These are phyloP conservation scores for Pisolithus microcarpus DNA, from an alignment of 768 basidiomycete species.

Conservation along the genomic window DNA sequence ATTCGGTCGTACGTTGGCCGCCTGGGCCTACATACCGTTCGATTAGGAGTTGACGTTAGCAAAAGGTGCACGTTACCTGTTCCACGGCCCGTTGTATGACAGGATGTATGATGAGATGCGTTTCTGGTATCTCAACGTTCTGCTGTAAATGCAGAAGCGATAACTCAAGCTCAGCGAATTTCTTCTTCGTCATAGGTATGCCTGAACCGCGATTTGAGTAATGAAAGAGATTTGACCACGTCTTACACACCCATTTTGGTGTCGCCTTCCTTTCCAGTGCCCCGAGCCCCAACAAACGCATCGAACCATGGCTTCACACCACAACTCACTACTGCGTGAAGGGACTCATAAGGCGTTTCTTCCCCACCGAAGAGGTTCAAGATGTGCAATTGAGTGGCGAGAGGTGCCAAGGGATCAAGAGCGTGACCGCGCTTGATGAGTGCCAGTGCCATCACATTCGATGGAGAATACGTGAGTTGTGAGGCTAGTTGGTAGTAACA, in stretches of 20 bases:
- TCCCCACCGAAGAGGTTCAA: conserved; percentile 87
- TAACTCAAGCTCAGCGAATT: conserved; percentile 95
- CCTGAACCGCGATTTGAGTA: conserved; percentile 31
- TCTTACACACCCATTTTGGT: conserved; percentile 64
- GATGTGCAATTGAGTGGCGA: conserved; percentile 84
- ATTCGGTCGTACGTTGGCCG: conserved; percentile 54
- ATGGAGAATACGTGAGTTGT: conserved; percentile 71
- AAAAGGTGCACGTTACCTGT: conserved; percentile 32
- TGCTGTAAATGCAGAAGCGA: conserved; percentile 93
- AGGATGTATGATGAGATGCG: conserved; percentile 87
- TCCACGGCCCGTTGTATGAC: conserved; percentile 84
- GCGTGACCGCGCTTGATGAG: conserved; percentile 88
- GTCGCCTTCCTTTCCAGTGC: conserved; percentile 68
- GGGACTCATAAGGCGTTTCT: conserved; percentile 88
- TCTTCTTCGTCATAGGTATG: conserved; percentile 98
- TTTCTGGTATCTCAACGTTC: conserved; percentile 98
- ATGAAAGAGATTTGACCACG: conserved; percentile 3
- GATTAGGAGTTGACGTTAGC: conserved; percentile 27
- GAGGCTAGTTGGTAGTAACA: conserved; percentile 64
- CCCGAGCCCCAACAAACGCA: conserved; percentile 85
- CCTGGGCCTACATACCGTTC: conserved; percentile 33
- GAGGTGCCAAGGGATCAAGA: conserved; percentile 72
- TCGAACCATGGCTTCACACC: conserved; percentile 99
- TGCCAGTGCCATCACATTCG: conserved; percentile 80
- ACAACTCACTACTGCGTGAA: conserved; percentile 90